These are phyloP conservation scores for Trichopus zeylanicus DNA, from an alignment of 116 monocot genomes.

Conservation along the genomic window DNA sequence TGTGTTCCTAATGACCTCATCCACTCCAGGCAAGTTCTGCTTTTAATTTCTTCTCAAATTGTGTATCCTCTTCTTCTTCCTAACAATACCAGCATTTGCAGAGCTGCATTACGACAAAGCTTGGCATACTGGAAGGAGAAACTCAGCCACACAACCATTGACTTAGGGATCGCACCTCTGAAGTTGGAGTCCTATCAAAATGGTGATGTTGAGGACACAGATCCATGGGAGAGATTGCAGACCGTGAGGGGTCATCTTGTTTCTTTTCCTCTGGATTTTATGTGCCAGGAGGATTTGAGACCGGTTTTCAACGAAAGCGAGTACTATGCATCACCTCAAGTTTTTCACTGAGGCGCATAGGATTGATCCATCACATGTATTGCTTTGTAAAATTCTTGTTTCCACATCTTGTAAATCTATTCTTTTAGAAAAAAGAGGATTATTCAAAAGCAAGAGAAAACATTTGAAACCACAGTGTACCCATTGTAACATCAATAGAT, in stretches of 20 bases:
- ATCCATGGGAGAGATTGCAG: slow-evolving; percentile 68
- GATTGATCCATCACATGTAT: background rate
- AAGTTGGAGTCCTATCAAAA: slow-evolving; percentile 62
- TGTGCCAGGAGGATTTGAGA: slow-evolving; percentile 92
- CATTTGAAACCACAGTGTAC: too few relatives aligned
- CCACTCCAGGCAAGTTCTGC: slow-evolving; percentile 57
- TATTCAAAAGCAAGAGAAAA: too few relatives aligned
- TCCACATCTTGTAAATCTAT: background rate
- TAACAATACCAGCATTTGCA: slow-evolving; percentile 17
- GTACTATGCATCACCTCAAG: slow-evolving; percentile 82
- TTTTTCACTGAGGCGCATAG: slow-evolving; percentile 46
- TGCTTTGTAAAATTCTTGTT: background rate
- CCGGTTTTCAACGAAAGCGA: slow-evolving; percentile 92
- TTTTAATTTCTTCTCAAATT: background rate
- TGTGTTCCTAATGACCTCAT: slow-evolving; percentile 95
- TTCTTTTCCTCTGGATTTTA: slow-evolving; percentile 87
- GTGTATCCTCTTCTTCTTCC: background rate
- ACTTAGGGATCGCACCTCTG: slow-evolving; percentile 73
- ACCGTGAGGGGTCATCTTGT: slow-evolving; percentile 82
- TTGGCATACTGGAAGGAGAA: slow-evolving; percentile 80
- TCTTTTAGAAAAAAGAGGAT: too few relatives aligned
- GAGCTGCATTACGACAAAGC: slow-evolving; percentile 65
- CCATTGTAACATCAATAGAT: too few relatives aligned
- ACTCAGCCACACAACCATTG: slow-evolving; percentile 81
- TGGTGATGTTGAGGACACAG: slow-evolving; percentile 39